Base-by-base conservation (phyloP, 1,284 basidiomycete species). In the Schizophyllum commune region DNA sequence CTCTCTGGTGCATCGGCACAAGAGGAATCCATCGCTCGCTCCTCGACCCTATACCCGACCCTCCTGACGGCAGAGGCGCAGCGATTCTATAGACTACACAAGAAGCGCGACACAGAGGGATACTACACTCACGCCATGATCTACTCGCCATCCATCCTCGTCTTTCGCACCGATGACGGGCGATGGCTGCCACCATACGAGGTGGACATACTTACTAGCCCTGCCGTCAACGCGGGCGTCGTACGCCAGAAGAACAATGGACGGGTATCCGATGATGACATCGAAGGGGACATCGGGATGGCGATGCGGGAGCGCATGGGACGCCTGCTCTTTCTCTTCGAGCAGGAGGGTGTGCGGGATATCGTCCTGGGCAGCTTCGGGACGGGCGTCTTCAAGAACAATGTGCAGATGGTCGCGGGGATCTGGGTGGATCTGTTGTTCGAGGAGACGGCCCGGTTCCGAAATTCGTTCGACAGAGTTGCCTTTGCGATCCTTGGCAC, bases 331-430 rank as follows among this genome's bases (percentile, higher is more conserved):
- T 81, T 73, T 63, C 70, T 89, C n/a, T 87, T 88, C 67, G 83
- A 89, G 72, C 74, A 73, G 34, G 75, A 82, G 64, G 82, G 82
- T 8, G 79, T 81, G 17, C 75, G 75, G 63, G 77, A 83, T 64
- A 61, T 89, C 54, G 84, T 91, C 1, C 71, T 90, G 53, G 88
- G 89, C 32, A 85, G 83, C 65, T 90, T 88, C 71, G 88, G 88
- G 9, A 90, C 87, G 0, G 88, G 88, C 0, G 87, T 85, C 6
- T 90, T 89, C 71, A 74, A 74, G 64, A 90, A 90, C 67, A 75
- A 79, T 32, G 80, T 89, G 17, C 69, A 72, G 58, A 72, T 75
- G 61, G 77, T 89, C 39, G 86, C 84, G 1, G 69, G 70, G 56
- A 74, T 86, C 15, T 89, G 86, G 85, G 83, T 78, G 39, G 81